phyloP scores from a whole-genome alignment of 495 filamentous ascomycete species.

The Thermothielavioides terrestris region DNA sequence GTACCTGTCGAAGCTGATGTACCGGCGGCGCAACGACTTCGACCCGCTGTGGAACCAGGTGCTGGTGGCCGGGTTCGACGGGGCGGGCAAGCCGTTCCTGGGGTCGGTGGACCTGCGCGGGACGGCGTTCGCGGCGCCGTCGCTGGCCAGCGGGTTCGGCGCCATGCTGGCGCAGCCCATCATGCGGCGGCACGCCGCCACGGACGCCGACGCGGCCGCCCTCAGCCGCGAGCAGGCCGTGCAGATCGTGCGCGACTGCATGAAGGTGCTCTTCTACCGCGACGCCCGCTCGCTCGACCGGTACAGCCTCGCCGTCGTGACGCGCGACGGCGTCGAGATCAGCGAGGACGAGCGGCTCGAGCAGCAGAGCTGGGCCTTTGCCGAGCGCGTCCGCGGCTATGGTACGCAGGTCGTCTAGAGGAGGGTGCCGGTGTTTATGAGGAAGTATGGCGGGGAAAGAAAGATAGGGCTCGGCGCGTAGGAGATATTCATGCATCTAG shows the following conservation, averaged over 20 bases:
- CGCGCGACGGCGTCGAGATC: constrained; percentile 74
- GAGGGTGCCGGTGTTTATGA: no score
- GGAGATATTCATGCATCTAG: neutral
- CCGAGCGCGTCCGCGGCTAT: constrained; percentile 62
- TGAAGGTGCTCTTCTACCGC: constrained; percentile 97
- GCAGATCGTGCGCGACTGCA: constrained; percentile 72
- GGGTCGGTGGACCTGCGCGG: constrained; percentile 85
- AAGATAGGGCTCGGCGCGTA: neutral
- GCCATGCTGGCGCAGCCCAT: constrained; percentile 88
- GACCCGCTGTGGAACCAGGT: constrained; percentile 96
- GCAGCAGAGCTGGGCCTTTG: constrained; percentile 95
- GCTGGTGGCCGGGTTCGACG: constrained; percentile 81
- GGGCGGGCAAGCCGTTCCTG: constrained; percentile 71
- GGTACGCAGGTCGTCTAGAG: constrained; percentile 43
- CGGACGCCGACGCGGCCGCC: constrained; percentile 62
- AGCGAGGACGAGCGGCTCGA: constrained; percentile 64
- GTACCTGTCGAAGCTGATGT: constrained; percentile 89
- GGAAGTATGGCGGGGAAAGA: no score
- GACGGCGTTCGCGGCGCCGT: constrained; percentile 78
- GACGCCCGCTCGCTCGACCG: constrained; percentile 87
- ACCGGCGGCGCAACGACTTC: constrained; percentile 87
- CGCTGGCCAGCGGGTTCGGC: constrained; percentile 88
- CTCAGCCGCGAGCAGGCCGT: constrained; percentile 74
- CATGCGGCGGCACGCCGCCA: constrained; percentile 69
- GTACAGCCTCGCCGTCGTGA: constrained; percentile 85